These are phyloP conservation scores for Rhizophagus sp. DNA, from an alignment of 192 early-diverging fungal genomes.

Conservation along the genomic window DNA sequence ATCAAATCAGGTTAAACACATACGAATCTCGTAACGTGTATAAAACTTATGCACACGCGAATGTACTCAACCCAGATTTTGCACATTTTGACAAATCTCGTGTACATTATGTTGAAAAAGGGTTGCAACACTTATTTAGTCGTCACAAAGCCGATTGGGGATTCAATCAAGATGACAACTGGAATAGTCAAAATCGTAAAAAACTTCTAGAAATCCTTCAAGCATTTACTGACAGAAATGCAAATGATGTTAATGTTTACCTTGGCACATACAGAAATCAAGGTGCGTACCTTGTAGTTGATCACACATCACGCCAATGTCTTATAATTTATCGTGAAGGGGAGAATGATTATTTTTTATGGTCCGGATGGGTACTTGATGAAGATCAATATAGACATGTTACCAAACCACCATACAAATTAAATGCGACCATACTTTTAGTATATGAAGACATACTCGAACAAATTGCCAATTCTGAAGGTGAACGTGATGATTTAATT, in stretches of 20 bases:
- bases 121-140: slow-evolving; percentile 11
- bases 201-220: not conserved
- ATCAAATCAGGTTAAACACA: slow-evolving; percentile 24
- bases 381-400: not conserved
- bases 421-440: not conserved
- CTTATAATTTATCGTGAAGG: slow-evolving; percentile 21
- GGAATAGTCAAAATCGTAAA: not conserved
- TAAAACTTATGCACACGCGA: slow-evolving; percentile 14
- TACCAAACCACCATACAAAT: not conserved
- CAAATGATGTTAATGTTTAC: slow-evolving; percentile 8
- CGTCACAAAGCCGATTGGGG: slow-evolving; percentile 7
- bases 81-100: slow-evolving; percentile 10
- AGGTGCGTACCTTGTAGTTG: slow-evolving; percentile 2
- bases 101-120: not conserved
- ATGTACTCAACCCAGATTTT: slow-evolving; percentile 6
- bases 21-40: not conserved
- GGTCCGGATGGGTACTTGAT: slow-evolving; percentile 2
- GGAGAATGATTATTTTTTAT: slow-evolving; percentile 5
- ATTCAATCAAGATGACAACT: not conserved
- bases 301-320: not conserved
- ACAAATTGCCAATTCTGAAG: not conserved
- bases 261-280: not conserved
- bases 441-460: not conserved
- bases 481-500: too few relatives aligned
- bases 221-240: slow-evolving; percentile 7